Percentiles rank a stretch among this genome's conserved stretches.
Evolutionary conservation across 345 rosid species (phyloP).

Genomic region (Euphorbia tirucalli): DNA sequence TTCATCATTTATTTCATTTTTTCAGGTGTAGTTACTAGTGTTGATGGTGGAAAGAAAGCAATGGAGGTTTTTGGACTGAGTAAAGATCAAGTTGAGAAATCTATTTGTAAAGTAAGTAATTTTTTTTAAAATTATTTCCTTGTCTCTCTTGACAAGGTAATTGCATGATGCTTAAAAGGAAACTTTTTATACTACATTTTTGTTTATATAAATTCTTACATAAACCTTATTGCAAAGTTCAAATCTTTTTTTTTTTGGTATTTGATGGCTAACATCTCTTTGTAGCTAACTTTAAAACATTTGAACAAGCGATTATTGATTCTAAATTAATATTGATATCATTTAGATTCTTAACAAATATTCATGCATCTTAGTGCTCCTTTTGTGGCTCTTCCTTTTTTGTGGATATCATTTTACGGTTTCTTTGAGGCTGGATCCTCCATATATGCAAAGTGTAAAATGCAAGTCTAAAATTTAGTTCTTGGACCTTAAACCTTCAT

Average conservation of each 20-base stretch:
- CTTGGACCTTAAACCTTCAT: neutral
- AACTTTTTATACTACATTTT: neutral
- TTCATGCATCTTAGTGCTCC: too few relatives aligned
- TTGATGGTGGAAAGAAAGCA: constrained; percentile 22
- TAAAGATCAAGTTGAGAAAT: neutral
- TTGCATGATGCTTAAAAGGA: neutral
- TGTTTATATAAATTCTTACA: too few relatives aligned
- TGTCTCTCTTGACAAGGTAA: neutral
- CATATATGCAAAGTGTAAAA: too few relatives aligned
- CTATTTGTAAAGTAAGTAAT: constrained; percentile 7
- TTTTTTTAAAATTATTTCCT: neutral
- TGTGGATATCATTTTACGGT: too few relatives aligned
- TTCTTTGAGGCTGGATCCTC: too few relatives aligned
- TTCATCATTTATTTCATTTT: neutral
- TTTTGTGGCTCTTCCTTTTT: neutral
- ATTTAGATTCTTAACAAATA: too few relatives aligned
- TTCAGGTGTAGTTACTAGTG: constrained; percentile 16
- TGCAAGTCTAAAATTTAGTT: too few relatives aligned
- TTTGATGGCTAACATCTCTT: neutral
- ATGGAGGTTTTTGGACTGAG: constrained; percentile 15
- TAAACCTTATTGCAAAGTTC: neutral
- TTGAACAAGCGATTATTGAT: neutral
- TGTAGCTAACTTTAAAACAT: neutral
- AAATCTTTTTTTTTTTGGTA: neutral
- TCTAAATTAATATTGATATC: too few relatives aligned